Conservation (phyloP, 2,329 filamentous ascomycete genomes). For the Chaetomium sp. region DNA sequence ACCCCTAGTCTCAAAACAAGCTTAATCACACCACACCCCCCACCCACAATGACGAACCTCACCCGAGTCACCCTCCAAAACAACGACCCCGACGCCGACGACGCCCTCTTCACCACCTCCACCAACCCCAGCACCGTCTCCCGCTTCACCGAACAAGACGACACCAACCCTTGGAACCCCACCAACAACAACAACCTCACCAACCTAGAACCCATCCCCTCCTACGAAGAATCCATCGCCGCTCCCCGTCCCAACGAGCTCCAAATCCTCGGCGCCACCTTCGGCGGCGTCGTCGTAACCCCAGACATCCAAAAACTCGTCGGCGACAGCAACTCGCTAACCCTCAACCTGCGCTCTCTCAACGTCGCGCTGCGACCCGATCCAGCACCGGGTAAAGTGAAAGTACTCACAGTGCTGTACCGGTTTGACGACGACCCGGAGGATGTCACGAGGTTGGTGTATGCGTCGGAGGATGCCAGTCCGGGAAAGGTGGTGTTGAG, state of each 20-base stretch:
- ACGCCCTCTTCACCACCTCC: background rate
- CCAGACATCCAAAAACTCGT: slow-evolving; percentile 15
- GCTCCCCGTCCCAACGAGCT: slow-evolving; percentile 4
- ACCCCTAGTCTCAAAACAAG: background rate
- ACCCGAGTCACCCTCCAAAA: too few relatives aligned
- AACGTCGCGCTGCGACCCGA: slow-evolving; percentile 17
- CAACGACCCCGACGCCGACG: too few relatives aligned
- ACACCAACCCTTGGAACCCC: background rate
- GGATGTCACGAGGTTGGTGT: slow-evolving; percentile 15
- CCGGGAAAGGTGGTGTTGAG: slow-evolving; percentile 12
- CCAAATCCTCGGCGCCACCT: slow-evolving; percentile 20
- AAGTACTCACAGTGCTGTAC: slow-evolving; percentile 20
- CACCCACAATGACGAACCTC: background rate
- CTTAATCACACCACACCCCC: background rate
- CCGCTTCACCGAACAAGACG: background rate
- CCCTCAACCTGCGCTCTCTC: slow-evolving; percentile 19
- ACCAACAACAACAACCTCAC: background rate
- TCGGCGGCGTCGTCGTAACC: slow-evolving; percentile 22
- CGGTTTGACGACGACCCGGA: slow-evolving; percentile 16
- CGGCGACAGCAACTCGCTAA: slow-evolving; percentile 6
- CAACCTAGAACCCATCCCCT: slow-evolving; percentile 11
- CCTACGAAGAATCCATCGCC: slow-evolving; percentile 13
- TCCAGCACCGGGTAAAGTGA: slow-evolving; percentile 15
- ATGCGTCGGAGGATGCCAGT: slow-evolving; percentile 18
- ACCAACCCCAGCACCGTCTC: background rate